Evolutionary conservation across 2,329 filamentous ascomycete genomes (phyloP), one percentile per base, ranked within the genome.

Genomic region (Lachnellula occidentalis): DNA sequence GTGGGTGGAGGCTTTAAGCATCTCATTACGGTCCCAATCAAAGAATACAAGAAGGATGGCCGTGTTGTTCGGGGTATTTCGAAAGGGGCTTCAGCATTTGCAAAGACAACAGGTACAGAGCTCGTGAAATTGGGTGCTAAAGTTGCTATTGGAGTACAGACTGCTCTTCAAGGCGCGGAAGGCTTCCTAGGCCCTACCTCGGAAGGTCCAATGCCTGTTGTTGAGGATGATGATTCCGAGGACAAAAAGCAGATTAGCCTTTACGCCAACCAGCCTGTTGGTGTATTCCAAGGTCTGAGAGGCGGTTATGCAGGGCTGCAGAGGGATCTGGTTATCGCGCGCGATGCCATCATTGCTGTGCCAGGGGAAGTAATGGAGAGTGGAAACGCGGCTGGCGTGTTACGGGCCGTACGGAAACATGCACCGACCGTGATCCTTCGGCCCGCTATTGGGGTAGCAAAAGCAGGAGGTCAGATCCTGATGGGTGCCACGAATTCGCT

Each of bases 91-190:
- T 76, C 86, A 8, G 87, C 90, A 2, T 99, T 99, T 71, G 92
- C 90, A 36, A 92, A 88, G 66, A 96, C 91, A 1, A 99, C 94
- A 0, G 92, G 92, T 2, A 95, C 88, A 0, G 94, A 96, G 68
- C 79, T 97, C n/a, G 88, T 96, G 59, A 94, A 94, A 65, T 78
- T 99, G 0, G 92, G 94, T 12, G 94, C 94, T 45, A 97, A 96
- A 71, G 77, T 97, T 49, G 92, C 92, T 0, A 89, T 97, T 48
- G 94, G 94, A 34, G 96, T 95, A 3, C 94, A 97, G 66, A 94
- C 88, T n/a, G 84, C 92, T 15, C 80, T 99, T 1, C 88, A 96
- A 67, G 88, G 88, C 17, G 91, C 92, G 0, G 95, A 99, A 70
- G 88, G 83, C 17, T 78, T 96, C 58, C 78, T 96, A 39, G 76